Base-by-base conservation (phyloP, 2,329 filamentous ascomycete species). In the Colletotrichum lupini region DNA sequence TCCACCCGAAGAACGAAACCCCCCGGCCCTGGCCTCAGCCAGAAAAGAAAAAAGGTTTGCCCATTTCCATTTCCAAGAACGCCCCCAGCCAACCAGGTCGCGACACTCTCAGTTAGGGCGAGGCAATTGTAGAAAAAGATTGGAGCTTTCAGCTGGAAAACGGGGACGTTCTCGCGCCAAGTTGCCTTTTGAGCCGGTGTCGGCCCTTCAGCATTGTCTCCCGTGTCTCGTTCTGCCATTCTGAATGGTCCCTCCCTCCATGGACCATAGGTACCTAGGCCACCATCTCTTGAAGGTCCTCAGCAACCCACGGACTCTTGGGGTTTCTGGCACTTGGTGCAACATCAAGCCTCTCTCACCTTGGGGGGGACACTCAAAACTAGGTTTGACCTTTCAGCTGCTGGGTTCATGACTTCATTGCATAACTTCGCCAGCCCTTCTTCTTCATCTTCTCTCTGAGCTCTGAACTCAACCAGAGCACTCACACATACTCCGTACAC, bases 111-210 rank as follows among this genome's bases (percentile, higher is more conserved):
- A 22, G 28, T 56, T 42, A 9, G 26, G 53, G 22, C 42, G 19
- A 49, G 42, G 37, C 37, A 42, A 42, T 42, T 42, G 37, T 35
- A 35, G 32, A 19, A 42, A 42, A 42, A 42, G 37, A 42, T 14
- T 42, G 37, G 37, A 42, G 37, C 37, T 42, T 42, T 56, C 52
- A 30, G 30, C 22, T 65, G 16, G 62, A 52, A 69, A 52, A 35
- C 26, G 16, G 28, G 62, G 19, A 24, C 53, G 49, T 30, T 42
- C 70, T 73, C 66, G 55, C 60, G 53, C 55, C 67, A 70, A 70
- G 11, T 65, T 73, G 70, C 66, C 55, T 26, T 49, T 46, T 59
- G 28, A 69, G 70, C 55, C 55, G 59, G 66, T 65, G 70, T 73
- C 55, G 66, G 66, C 55, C 30, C 46, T 70, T 7, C 55, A 9